phyloP scores from a whole-genome alignment of 2,329 filamentous ascomycete species.

The Lecanoromycetidae sp. region DNA sequence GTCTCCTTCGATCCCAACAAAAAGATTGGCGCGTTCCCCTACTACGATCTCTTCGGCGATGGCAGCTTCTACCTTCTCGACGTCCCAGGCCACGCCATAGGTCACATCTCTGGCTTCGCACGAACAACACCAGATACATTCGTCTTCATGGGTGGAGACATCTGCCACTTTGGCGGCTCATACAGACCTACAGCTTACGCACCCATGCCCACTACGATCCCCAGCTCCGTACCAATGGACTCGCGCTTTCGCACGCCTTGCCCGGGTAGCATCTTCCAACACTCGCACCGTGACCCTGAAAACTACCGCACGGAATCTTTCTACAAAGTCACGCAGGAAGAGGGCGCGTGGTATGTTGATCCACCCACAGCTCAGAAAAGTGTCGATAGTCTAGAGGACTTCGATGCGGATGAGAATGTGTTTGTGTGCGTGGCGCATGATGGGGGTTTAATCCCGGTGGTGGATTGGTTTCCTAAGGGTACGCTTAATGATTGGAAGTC shows the following conservation, averaged over 20 bases:
- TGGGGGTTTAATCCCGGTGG: conserved; percentile 19
- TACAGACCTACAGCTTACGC: conserved; percentile 28
- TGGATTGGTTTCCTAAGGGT: conserved; percentile 21
- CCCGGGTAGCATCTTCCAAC: conserved; percentile 21
- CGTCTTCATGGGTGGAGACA: conserved; percentile 33
- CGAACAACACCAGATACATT: conserved; percentile 31
- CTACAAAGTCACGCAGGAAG: conserved; percentile 16
- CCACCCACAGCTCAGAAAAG: conserved; percentile 18
- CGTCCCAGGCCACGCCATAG: conserved; percentile 31
- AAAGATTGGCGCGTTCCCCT: conserved; percentile 29
- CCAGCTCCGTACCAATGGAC: conserved; percentile 18
- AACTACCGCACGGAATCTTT: conserved; percentile 18
- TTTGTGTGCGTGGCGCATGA: conserved; percentile 25
- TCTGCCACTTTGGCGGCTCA: conserved; percentile 31
- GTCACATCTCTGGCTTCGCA: conserved; percentile 33
- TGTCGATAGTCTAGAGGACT: conserved; percentile 19
- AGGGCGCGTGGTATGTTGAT: conserved; percentile 20
- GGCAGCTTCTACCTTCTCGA: conserved; percentile 34
- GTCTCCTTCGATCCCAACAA: conserved; percentile 19
- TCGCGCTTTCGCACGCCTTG: conserved; percentile 17
- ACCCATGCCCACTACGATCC: conserved; percentile 25
- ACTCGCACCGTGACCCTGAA: conserved; percentile 19
- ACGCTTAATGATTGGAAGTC: conserved; percentile 24
- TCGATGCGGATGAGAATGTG: conserved; percentile 23
- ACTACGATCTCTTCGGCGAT: conserved; percentile 34